Base-by-base conservation (phyloP, 139 green algal species). In the Coccomyxa sp. region DNA sequence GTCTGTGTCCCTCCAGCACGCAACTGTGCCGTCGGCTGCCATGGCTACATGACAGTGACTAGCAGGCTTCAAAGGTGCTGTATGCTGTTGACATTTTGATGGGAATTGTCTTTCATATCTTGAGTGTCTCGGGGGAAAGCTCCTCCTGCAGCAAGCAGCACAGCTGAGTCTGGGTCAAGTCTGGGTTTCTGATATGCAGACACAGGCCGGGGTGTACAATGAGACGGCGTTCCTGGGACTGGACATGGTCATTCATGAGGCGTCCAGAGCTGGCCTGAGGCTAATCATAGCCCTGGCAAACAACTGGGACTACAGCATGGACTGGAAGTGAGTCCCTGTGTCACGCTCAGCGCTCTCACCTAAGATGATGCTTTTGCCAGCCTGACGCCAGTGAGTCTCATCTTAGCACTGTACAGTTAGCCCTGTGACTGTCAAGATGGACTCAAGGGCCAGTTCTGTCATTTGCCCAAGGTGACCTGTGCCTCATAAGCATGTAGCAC, bases 201-300 rank as follows among this genome's bases (percentile, higher is more conserved):
- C 27, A 64, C 18, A 18, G 50, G 44, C 74, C 8, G 74, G 74
- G 44, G 29, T 44, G n/a, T 78, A 71, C 44, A 78, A 78, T 71
- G 74, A 78, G 41, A 72, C 33, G 18, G n/a, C 31, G 9, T 39
- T 70, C 29, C 8, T 31, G n/a, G 74, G 10, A 8, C 29, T 78
- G 37, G 74, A 78, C 31, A 36, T 36, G 9, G 41, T 78, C 44
- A 78, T 89, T 40, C 76, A 83, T 44, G 79, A 88, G 64, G 85
- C 82, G 1, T 6, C 82, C 8, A 79, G 82, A 75, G 41, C 41
- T 3, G 78, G 79, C 35, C 27, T 89, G 9, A 44, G 36, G 44
- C 69, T 88, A 34, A 41, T 88, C 16, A n/a, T 89, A 9, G 64
- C 64, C 38, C 79, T 89, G 35, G 73, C 75, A 27, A 80, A 88